Evolutionary conservation across 495 filamentous ascomycete genomes (phyloP).

Genomic region (Talaromyces wortmannii): DNA sequence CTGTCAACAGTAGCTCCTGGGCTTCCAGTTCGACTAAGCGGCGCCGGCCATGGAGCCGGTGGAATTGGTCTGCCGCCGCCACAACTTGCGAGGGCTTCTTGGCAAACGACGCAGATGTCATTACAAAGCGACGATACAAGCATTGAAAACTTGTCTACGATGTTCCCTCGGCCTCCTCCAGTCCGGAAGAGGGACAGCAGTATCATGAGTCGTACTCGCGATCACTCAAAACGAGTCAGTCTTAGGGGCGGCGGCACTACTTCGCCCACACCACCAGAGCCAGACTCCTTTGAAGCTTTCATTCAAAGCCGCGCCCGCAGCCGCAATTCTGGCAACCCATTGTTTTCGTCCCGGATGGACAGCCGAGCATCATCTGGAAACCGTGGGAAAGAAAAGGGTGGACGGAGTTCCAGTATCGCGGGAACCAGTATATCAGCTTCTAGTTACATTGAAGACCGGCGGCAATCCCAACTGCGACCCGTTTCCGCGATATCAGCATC

Average conservation of each 20-base stretch:
- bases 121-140: slow-evolving; percentile 32
- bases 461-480: slow-evolving; percentile 28
- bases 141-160: slow-evolving; percentile 25
- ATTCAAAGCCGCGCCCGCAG: slow-evolving; percentile 36
- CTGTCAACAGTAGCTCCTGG: slow-evolving; percentile 31
- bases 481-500: slow-evolving; percentile 33
- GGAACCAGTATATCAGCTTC: slow-evolving; percentile 28
- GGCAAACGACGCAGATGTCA: slow-evolving; percentile 35
- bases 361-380: slow-evolving; percentile 27
- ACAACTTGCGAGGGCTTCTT: slow-evolving; percentile 38
- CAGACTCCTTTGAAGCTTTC: slow-evolving; percentile 38
- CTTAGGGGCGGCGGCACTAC: slow-evolving; percentile 16
- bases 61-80: slow-evolving; percentile 39
- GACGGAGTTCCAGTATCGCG: slow-evolving; percentile 30
- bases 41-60: slow-evolving; percentile 43
- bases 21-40: slow-evolving; percentile 33
- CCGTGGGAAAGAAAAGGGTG: slow-evolving; percentile 28
- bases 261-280: slow-evolving; percentile 30
- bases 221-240: slow-evolving; percentile 26
- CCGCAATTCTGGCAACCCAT: slow-evolving; percentile 36
- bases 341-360: slow-evolving; percentile 32
- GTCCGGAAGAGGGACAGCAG: slow-evolving; percentile 21
- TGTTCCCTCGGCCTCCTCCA: slow-evolving; percentile 32
- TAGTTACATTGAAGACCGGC: slow-evolving; percentile 26
- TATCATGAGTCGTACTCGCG: slow-evolving; percentile 9